Base-by-base conservation (phyloP, 2,329 filamentous ascomycete genomes). In the Aspergillus brunneoviolaceus region DNA sequence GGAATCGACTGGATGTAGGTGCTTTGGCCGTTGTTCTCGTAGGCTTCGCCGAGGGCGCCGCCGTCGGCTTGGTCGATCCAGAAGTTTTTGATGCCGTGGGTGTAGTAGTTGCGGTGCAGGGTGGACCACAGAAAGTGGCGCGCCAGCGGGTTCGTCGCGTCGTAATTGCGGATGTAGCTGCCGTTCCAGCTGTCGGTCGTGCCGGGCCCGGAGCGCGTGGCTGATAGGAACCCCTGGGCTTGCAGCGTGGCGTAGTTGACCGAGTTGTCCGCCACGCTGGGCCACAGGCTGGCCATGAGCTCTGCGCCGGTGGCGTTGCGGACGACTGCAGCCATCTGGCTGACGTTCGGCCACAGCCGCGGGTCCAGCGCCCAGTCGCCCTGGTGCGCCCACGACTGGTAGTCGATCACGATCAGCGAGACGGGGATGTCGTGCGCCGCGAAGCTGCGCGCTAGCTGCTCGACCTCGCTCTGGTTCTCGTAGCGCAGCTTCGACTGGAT, bases 241-340 rank as follows among this genome's bases (percentile, higher is more conserved):
- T 85, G 71, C 84, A 88, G 87, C 59, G 86, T 81, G 1, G 77
- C 65, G 66, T 82, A 88, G 68, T 87, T 87, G 45, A 85, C 81
- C 1, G 81, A 84, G 1, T 72, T 66, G 10, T 79, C 77, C 47
- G 87, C 83, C 0, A 88, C 85, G 0, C 85, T 87, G 0, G 86
- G 86, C 86, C 87, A 89, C 57, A 89, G 82, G 0, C 84, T 87
- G 0, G 88, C 84, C 85, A 89, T 88, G 25, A 87, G 78, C 66
- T 88, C 85, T 35, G 88, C 81, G 0, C 78, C 72, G 1, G 73
- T 77, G 63, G 88, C 69, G 0, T 79, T 74, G 48, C 82, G 78
- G 0, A 88, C 77, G 67, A 87, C 84, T 19, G 76, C 73, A 11
- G 87, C 76, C 86, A 89, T 89, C 2, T 81, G 81, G 21, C 83